Evolutionary conservation across 2,329 filamentous ascomycete species (phyloP), one percentile per base, ranked within the genome.

Genomic region (Penicillium decumbens): DNA sequence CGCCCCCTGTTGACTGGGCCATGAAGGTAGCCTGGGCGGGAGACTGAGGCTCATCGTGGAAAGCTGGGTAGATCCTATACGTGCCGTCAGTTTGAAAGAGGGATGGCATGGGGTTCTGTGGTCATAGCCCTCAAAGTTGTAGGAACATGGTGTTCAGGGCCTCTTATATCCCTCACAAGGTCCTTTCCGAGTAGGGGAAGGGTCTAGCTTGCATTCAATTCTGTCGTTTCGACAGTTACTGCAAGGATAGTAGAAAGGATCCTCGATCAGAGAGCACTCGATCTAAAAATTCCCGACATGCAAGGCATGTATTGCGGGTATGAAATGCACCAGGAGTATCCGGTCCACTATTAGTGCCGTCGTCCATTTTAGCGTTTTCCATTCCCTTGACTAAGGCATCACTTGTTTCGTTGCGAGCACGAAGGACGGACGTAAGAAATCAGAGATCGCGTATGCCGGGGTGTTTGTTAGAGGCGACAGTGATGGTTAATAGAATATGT

Each of bases 211-310:
- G 49, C 72, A 74, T 12, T 69, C 65, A 12, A 63, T 41, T 4
- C 54, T 56, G 32, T 65, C 58, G 2, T 61, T 61, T 4, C 39
- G 47, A 47, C 72, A 75, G 12, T 53, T 53, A 8, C 58, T 35
- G 54, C 72, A 75, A 3, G 71, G 72, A 55, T 71, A 74, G 1
- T 50, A 43, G 3, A 53, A 50, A 12, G 64, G 65, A 44, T 68
- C 56, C 3, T 67, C 55, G 10, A 71, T 43, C 3, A 75, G 58
- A 0, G 66, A 65, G 49, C 72, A 74, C 5, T 57, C 49, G 58
- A 72, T 3, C 15, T 28, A 20, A 30, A 30, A 58, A 6, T 24
- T 57, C 27, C 50, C 45, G 47, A 47, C 72, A 75, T 3, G 52
- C 44, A 23, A 55, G 52, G 51, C 72, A 75, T 3, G 66, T 68